Evolutionary conservation across 805 yeast genomes (phyloP).

Genomic region (Kazachstania africana): DNA sequence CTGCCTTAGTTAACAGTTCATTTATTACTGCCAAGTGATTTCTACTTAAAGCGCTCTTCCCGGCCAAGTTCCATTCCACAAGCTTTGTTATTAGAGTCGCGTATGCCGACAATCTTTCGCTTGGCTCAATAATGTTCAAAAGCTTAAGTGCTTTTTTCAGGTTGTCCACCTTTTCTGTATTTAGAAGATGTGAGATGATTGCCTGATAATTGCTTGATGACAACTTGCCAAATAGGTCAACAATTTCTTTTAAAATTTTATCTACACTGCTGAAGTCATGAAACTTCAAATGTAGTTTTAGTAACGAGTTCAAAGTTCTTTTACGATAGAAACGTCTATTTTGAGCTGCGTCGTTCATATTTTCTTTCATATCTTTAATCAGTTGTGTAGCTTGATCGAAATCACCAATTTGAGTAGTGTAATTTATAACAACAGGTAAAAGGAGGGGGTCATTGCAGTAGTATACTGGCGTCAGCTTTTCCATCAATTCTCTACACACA

Average conservation of each 20-base stretch:
- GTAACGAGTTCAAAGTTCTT: constrained; percentile 13
- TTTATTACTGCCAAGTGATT: constrained; percentile 8
- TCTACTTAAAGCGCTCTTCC: constrained; percentile 1
- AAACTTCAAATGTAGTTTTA: constrained; percentile 18
- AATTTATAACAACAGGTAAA: constrained; percentile 15
- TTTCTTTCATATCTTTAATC: constrained; percentile 13
- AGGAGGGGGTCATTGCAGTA: constrained; percentile 19
- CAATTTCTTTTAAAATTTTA: constrained; percentile 14
- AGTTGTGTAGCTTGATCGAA: constrained; percentile 9
- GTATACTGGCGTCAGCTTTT: constrained; percentile 8
- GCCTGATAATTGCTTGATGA: constrained; percentile 15
- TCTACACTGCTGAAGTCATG: constrained; percentile 22
- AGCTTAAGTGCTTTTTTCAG: constrained; percentile 15
- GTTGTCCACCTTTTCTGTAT: constrained; percentile 7
- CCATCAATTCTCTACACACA: constrained; percentile 10
- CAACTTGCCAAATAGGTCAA: constrained; percentile 9
- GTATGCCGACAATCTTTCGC: constrained; percentile 9
- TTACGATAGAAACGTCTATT: constrained; percentile 11
- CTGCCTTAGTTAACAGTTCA: constrained; percentile 13
- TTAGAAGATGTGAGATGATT: constrained; percentile 12
- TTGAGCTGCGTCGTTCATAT: constrained; percentile 9
- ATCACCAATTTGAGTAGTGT: constrained; percentile 8
- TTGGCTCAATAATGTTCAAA: constrained; percentile 9
- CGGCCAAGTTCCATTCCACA: constrained; percentile 9
- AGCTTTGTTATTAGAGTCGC: constrained; percentile 12